Evolutionary conservation across 805 yeast species (phyloP), one percentile per base, ranked within the genome.

Genomic region (Candida loeiensis): DNA sequence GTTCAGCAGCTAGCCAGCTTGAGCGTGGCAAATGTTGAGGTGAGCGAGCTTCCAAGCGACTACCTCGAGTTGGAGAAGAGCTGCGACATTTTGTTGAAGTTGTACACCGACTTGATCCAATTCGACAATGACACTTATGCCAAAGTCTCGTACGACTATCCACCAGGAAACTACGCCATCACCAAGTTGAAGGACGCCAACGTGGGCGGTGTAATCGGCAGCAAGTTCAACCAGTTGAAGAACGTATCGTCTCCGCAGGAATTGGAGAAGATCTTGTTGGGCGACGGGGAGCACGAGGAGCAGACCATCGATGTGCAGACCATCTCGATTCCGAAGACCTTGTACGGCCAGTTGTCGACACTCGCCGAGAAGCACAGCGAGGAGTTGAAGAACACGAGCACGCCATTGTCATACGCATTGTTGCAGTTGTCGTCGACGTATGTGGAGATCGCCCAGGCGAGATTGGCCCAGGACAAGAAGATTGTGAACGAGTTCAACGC

Each of bases 61-160:
- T 85, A 85, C 59, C 70, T 77, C 41, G 73, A 75, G 43, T 66
- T 85, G 53, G 95, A 85, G 57, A 69, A 73, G 45, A 76, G 76
- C 54, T 80, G 82, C 43, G 91, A 84, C 57, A 69, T 77, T 37
- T 65, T 84, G 49, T 77, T 78, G 56, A 70, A 69, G 36, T 74
- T 80, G 44, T 80, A 82, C 63, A 78, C 71, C 36, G 74, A 69
- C 47, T 62, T 69, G 50, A 65, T 69, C 44, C 68, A 59, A 17
- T 60, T 58, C 52, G 63, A 66, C 46, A 56, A 59, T 45, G 70
- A 66, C 36, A 85, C 89, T 30, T 85, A 78, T 55, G 87, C 76
- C 53, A 77, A 82, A 45, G 84, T 82, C 50, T 76, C 85, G 36
- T 85, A 85, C 57, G 95, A 85, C 58, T 85, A 83, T 53, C 95